Percentiles rank a stretch among this genome's conserved stretches.
These are phyloP conservation scores for Cytospora mali DNA, from an alignment of 2,329 filamentous ascomycete genomes.

Conservation along the genomic window DNA sequence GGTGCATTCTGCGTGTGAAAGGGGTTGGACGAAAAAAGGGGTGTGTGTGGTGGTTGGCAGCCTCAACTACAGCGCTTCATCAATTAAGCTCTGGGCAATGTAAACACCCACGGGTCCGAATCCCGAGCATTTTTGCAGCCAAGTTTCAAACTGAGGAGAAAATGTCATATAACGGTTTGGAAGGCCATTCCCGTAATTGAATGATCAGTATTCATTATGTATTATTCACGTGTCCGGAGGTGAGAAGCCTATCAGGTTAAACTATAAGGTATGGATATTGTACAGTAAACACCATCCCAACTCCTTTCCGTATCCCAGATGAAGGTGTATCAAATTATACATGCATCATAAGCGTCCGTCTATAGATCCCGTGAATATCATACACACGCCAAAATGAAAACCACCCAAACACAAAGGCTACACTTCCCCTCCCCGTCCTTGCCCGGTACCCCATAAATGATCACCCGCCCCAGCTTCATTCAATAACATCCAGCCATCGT, in stretches of 20 bases:
- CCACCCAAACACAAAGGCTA: background rate
- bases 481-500: slow-evolving; percentile 26
- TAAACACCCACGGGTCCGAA: no score
- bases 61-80: no score
- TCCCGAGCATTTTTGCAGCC: no score
- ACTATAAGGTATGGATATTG: no score
- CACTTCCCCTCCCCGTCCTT: slow-evolving; percentile 2
- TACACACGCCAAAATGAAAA: background rate
- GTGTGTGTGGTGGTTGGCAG: background rate
- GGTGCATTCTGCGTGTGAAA: slow-evolving; percentile 18
- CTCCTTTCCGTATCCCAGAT: no score
- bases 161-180: no score
- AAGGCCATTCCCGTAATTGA: no score
- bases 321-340: background rate
- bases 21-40: background rate
- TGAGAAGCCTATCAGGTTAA: no score
- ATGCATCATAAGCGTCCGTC: background rate
- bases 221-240: no score
- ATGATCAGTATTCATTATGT: background rate
- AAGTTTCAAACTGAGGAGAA: no score
- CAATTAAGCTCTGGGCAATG: no score
- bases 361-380: background rate
- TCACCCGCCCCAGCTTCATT: slow-evolving; percentile 7
- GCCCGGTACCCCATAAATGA: slow-evolving; percentile 2
- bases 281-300: no score